A percentile compares a stretch with the other conserved stretches of the same genome.
Evolutionary conservation across 768 basidiomycete genomes (phyloP).

Genomic region (Suillus lakei): DNA sequence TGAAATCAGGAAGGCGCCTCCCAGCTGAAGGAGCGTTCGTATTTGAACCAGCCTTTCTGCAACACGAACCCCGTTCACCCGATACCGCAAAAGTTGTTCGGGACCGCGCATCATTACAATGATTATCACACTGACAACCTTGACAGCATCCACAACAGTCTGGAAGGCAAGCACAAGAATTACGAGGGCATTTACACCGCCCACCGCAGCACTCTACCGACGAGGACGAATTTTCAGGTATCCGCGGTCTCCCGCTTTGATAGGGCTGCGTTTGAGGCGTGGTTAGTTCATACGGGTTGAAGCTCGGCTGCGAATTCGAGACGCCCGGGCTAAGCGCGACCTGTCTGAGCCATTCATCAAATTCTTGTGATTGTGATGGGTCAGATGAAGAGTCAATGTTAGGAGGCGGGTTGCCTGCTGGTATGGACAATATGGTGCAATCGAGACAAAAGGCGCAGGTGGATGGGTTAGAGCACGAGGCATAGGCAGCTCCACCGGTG

Average conservation of each 20-base stretch:
- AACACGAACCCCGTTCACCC: constrained; percentile 37
- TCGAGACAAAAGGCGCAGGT: constrained; percentile 60
- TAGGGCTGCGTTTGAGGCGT: constrained; percentile 20
- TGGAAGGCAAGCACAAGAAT: constrained; percentile 37
- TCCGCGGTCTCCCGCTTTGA: constrained; percentile 9
- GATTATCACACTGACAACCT: constrained; percentile 34
- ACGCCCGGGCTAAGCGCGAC: constrained; percentile 30
- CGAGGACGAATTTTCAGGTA: constrained; percentile 22
- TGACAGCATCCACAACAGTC: constrained; percentile 37
- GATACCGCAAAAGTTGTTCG: constrained; percentile 35
- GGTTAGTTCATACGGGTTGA: constrained; percentile 36
- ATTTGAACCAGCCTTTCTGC: constrained; percentile 19
- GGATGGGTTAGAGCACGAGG: constrained; percentile 40
- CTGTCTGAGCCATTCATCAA: constrained; percentile 70
- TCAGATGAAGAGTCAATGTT: constrained; percentile 47
- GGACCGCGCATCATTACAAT: constrained; percentile 24
- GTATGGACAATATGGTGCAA: constrained; percentile 60
- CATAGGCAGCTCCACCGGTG: constrained; percentile 41
- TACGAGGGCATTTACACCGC: constrained; percentile 38
- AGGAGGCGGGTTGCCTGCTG: constrained; percentile 47
- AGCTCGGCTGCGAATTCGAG: constrained; percentile 16
- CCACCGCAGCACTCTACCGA: constrained; percentile 36
- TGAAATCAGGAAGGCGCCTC: constrained; percentile 36
- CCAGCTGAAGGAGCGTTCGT: constrained; percentile 12
- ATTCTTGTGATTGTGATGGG: constrained; percentile 45